Base-by-base conservation (phyloP, 2,329 filamentous ascomycete genomes). In the Sporothrix humicola region DNA sequence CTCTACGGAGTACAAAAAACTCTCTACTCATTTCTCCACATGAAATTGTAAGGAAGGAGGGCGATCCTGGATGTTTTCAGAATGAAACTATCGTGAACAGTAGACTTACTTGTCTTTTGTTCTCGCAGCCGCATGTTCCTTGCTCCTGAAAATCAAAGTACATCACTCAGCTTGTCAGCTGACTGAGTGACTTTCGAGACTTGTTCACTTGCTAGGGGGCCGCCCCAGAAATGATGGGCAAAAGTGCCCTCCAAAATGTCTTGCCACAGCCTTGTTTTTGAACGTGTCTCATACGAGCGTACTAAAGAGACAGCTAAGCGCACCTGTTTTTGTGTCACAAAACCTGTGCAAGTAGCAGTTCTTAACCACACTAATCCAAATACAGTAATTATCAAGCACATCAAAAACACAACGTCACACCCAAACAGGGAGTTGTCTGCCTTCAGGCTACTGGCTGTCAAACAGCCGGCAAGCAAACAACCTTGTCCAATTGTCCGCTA, bases 231-330 rank as follows among this genome's bases (percentile, higher is more conserved):
- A 5, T 20, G 59, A 65, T 65, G 9, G 37, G 8, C 59, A 20
- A 20, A 1, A 12, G 31, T 37, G 7, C 31, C 31, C 31, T 37
- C 31, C 31, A 23, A 20, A 54, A 54, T 48, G 37, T 17, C 42
- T 66, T 66, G 61, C 61, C 61, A 66, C 42, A 48, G 44, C 63
- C 63, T 68, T 68, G 63, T 68, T 68, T 68, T 68, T 46, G 20
- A 10, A 58, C n/a, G 2, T 50, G n/a, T 26, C 15, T n/a, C 20
- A 31, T 26, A 31, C 13, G 8, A 23, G 15, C 2, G 5, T 44
- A 1, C 46, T 68, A 68, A 52, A 37, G 1, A 8, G n/a, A 61
- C 58, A 61, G 15, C 13, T n/a, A 0, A 2, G 2, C 2, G 9
- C 58, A 2, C 26, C 7, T 5, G 0, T 2, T 46, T 7, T 13